phyloP scores from a whole-genome alignment of 148 eudicot genomes.

The Rhododendron henanense region DNA sequence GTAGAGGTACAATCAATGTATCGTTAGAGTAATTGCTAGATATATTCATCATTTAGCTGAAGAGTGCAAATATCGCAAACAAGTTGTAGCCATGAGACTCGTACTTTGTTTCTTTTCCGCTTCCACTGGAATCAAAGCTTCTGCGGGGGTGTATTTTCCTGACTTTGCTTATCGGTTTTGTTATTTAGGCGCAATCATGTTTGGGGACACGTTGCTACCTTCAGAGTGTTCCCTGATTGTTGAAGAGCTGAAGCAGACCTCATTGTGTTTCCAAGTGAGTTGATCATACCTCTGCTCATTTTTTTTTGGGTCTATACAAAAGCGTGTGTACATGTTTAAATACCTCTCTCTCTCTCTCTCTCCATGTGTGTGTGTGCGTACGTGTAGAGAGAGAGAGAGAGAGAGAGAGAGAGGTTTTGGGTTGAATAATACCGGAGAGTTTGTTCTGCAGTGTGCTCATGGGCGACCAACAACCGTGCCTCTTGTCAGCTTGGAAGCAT shows the following conservation, averaged over 20 bases:
- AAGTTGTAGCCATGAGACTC: neutral
- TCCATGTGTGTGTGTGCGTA: no score
- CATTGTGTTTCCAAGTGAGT: constrained; percentile 88
- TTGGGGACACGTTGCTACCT: constrained; percentile 85
- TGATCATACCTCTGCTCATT: neutral
- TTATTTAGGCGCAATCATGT: constrained; percentile 89
- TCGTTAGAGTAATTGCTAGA: neutral
- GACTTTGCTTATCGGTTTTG: neutral
- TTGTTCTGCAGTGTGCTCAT: constrained; percentile 83
- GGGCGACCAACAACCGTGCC: constrained; percentile 88
- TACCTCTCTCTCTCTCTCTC: neutral
- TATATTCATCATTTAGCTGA: neutral
- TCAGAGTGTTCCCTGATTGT: constrained; percentile 94
- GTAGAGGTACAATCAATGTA: constrained; percentile 62
- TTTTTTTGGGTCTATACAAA: neutral
- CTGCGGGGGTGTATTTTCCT: neutral
- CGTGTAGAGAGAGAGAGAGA: neutral
- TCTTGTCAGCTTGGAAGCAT: constrained; percentile 43
- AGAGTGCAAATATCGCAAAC: neutral
- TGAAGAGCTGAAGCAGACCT: constrained; percentile 82
- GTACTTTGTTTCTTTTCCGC: neutral
- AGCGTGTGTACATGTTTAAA: neutral
- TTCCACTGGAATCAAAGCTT: neutral
- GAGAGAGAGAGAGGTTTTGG: neutral
- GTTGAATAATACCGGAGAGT: neutral